A percentile compares a stretch with the other conserved stretches of the same genome.
phyloP scores from a whole-genome alignment of 106 monocot species.

The Hemerocallis citrina region DNA sequence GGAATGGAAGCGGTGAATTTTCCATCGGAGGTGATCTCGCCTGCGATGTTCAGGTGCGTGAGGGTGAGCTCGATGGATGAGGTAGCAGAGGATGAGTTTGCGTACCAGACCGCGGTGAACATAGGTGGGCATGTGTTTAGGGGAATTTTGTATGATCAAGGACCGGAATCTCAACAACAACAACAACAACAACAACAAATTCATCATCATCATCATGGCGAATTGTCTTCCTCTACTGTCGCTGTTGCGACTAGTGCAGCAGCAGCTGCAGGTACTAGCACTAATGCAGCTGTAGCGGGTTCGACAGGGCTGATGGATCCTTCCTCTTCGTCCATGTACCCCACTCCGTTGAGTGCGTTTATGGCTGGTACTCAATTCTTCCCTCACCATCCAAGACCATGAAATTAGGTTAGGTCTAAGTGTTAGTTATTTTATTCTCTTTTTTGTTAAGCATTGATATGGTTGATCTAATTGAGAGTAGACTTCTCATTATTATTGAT shows the following conservation, averaged over 20 bases:
- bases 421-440: too few species aligned
- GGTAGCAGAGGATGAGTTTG: constrained; percentile 71
- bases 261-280: too few species aligned
- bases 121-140: constrained; percentile 82
- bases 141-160: constrained; percentile 85
- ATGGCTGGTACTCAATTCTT: constrained; percentile 13
- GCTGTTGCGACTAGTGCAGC: constrained; percentile 4
- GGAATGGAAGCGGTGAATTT: constrained; percentile 34
- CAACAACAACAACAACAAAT: too few species aligned
- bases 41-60: constrained; percentile 84
- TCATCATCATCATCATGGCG: too few species aligned
- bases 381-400: constrained; percentile 11
- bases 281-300: not conserved
- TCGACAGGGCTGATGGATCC: not conserved
- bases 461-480: too few species aligned
- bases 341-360: constrained; percentile 10
- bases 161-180: constrained; percentile 40
- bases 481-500: too few species aligned
- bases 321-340: constrained; percentile 5
- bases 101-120: constrained; percentile 88
- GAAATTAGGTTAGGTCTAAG: too few species aligned
- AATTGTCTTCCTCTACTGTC: constrained; percentile 36
- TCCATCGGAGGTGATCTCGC: constrained; percentile 74
- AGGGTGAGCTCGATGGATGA: constrained; percentile 78
- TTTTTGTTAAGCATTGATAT: too few species aligned